Evolutionary conservation across 352 stramenopile species (phyloP).

Genomic region (Phytopythium kandeliae): DNA sequence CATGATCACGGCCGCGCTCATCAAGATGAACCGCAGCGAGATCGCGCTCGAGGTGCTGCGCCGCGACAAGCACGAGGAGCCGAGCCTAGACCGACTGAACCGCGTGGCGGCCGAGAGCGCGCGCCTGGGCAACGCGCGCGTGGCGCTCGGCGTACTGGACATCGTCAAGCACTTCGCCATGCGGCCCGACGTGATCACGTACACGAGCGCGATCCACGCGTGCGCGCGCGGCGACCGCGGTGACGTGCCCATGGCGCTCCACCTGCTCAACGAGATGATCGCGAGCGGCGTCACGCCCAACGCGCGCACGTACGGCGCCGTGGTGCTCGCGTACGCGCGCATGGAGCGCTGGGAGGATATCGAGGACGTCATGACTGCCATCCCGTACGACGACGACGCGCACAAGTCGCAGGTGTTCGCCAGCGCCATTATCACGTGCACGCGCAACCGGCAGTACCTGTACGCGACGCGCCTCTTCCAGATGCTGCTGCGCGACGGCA

Average conservation of each 20-base stretch:
- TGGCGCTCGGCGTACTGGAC: slow-evolving; percentile 66
- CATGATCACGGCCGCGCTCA: slow-evolving; percentile 62
- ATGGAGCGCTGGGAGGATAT: slow-evolving; percentile 70
- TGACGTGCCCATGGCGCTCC: slow-evolving; percentile 47
- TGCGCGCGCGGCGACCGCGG: slow-evolving; percentile 50
- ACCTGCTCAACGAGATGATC: slow-evolving; percentile 79
- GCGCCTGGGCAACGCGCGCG: slow-evolving; percentile 51
- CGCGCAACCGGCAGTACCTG: slow-evolving; percentile 59
- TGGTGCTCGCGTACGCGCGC: slow-evolving; percentile 61
- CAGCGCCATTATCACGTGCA: slow-evolving; percentile 71
- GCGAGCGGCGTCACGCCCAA: slow-evolving; percentile 47
- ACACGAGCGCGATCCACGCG: slow-evolving; percentile 77
- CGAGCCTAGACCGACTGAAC: slow-evolving; percentile 47
- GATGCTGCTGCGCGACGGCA: slow-evolving; percentile 55
- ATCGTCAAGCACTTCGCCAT: slow-evolving; percentile 68
- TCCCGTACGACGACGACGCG: slow-evolving; percentile 45
- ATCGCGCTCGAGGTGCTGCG: slow-evolving; percentile 49
- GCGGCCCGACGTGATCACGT: slow-evolving; percentile 61
- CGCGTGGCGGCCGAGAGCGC: slow-evolving; percentile 63
- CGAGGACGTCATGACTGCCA: slow-evolving; percentile 46
- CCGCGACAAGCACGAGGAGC: slow-evolving; percentile 35
- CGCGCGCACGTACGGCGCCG: slow-evolving; percentile 67
- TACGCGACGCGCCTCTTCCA: slow-evolving; percentile 56
- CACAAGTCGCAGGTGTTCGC: slow-evolving; percentile 66
- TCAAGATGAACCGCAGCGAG: slow-evolving; percentile 66